Base-by-base conservation (phyloP, 108 stramenopile species). In the Asterionellopsis glacialis region DNA sequence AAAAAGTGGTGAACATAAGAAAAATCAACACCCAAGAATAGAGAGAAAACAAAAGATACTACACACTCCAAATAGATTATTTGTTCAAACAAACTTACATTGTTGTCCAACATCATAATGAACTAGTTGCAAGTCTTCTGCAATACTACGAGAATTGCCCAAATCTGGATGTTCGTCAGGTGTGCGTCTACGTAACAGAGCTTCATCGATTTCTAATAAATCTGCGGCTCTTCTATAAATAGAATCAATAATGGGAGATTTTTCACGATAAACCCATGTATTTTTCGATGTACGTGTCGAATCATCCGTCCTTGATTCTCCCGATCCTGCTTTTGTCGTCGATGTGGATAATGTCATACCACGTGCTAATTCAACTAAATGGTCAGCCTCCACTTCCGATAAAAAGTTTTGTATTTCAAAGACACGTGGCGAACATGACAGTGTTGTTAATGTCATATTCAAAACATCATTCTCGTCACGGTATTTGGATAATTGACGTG, bases 361-460 rank as follows among this genome's bases (percentile, higher is more conserved):
- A n/a, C 60, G 67, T 11, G 89, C 82, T 1, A 89, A 54, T 40
- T 84, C 67, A 57, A 95, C 53, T 56, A 97, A 90, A 66, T 92
- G 88, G 39, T 91, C 83, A 1, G 90, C 84, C 63, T 97, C 96
- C 2, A 69, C 64, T 12, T 68, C 48, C 1, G 81, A 87, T 27
- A 97, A 69, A 51, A 97, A 91, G 64, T 95, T 80, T 15, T 64
- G 52, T 43, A 97, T 93, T 65, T 95, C 88, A 72, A 93, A 91
- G 4, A 80, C 94, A 3, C 93, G 83, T 11, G 92, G 92, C 14
- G 75, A 65, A 61, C 82, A 85, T 10, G 82, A 84, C 4, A 93
- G 40, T 6, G 82, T 88, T 52, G 56, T 79, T 10, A 93, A 56
- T 11, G 88, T 90, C 84, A 93, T 73, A 64, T 93, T 86, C 64